Evolutionary conservation across 2,329 filamentous ascomycete species (phyloP).

Genomic region (Grosmannia serpens): DNA sequence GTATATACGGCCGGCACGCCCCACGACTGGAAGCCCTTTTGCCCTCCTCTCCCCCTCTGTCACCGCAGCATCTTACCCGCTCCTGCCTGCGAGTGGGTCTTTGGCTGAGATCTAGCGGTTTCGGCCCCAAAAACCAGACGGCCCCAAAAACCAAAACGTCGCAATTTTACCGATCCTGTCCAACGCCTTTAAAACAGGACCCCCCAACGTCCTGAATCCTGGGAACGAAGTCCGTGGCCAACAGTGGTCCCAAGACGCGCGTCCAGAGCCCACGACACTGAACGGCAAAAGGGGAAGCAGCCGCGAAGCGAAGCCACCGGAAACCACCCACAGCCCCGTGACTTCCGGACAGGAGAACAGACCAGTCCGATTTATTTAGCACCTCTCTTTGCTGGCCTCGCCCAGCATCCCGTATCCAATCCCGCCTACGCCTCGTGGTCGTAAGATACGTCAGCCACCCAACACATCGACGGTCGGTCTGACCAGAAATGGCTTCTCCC

Average conservation of each 20-base stretch:
- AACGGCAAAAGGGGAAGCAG: background rate
- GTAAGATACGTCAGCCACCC: background rate
- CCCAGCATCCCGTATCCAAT: background rate
- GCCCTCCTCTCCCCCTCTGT: no score
- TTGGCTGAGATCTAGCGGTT: background rate
- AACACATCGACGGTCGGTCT: background rate
- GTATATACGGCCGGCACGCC: no score
- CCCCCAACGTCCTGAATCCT: background rate
- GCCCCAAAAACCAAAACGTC: background rate
- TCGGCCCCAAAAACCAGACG: background rate
- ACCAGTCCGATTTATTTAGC: background rate
- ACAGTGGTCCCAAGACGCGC: background rate
- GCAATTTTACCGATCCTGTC: background rate
- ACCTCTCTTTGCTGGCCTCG: background rate
- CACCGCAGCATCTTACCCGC: background rate
- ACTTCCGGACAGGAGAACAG: background rate
- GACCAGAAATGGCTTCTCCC: background rate
- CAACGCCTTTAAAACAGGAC: background rate
- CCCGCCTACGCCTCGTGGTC: no score
- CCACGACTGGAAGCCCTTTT: no score
- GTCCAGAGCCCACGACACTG: background rate
- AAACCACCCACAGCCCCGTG: background rate
- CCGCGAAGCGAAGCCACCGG: background rate
- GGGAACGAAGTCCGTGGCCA: background rate
- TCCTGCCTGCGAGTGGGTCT: background rate